Evolutionary conservation across 2,329 filamentous ascomycete genomes (phyloP), one percentile per base, ranked within the genome.

Genomic region (Zelopaecilomyces penicillatus): DNA sequence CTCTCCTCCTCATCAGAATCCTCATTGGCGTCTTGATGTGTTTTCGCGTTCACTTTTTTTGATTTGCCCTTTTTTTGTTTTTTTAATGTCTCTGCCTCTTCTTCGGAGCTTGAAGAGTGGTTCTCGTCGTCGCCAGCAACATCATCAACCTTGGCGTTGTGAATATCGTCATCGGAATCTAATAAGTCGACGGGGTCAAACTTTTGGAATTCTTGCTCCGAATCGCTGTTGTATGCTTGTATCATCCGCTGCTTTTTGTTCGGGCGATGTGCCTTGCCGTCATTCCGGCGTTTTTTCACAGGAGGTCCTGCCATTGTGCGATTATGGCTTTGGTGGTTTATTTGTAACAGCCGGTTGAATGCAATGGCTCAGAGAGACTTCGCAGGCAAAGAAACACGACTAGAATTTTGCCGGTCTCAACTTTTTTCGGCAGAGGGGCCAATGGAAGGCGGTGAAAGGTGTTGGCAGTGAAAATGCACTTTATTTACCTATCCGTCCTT

Each of bases 141-240:
- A 36, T 78, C 73, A 47, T 80, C 75, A 12, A 70, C 73, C 5
- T 61, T 58, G 36, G 70, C 70, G 52, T 77, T 73, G 54, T 76
- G 69, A 42, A 79, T 67, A 43, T 78, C 74, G 44, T 78, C 75
- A 53, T 80, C 75, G 5, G 74, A 78, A 56, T 78, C 75, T 41
- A 77, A 65, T 11, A 79, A 64, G 51, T 77, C 69, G 49, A 76
- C 71, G 2, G 74, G 68, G 30, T 69, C 61, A 56, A 76, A 76
- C 42, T 66, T 65, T 40, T 69, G 57, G 30, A 63, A 61, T 5
- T 65, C 30, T 27, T 41, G 39, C 8, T 40, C 29, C n/a, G 70
- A 73, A 46, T 71, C 70, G 65, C 73, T 76, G 60, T 76, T 65
- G 60, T 77, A 76, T 44, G 68, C 63, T 47, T 70, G 54, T 47